phyloP scores from a whole-genome alignment of 2,329 filamentous ascomycete species.

The Scedosporium minutisporum region DNA sequence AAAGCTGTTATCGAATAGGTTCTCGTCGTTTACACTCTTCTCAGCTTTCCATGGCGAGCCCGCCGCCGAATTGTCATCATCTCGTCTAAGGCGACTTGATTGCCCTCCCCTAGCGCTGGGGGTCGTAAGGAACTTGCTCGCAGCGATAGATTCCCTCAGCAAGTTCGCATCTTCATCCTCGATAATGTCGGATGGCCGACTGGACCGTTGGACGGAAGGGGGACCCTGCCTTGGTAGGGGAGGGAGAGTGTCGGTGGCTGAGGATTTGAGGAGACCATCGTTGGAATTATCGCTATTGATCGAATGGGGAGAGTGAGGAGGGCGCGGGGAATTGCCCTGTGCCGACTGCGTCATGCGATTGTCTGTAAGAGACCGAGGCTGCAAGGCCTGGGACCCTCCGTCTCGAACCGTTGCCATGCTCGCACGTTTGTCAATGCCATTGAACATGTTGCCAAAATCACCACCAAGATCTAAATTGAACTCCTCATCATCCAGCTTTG shows the following conservation, averaged over 20 bases:
- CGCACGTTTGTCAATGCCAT: slow-evolving; percentile 44
- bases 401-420: slow-evolving; percentile 28
- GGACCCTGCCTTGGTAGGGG: slow-evolving; percentile 16
- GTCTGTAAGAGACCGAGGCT: slow-evolving; percentile 34
- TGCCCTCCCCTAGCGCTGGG: slow-evolving; percentile 5
- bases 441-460: slow-evolving; percentile 48
- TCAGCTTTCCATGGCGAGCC: slow-evolving; percentile 18
- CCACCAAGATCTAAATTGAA: slow-evolving; percentile 44
- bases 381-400: slow-evolving; percentile 19
- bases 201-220: slow-evolving; percentile 10
- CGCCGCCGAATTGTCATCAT: slow-evolving; percentile 29
- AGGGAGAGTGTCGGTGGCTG: slow-evolving; percentile 23
- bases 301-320: slow-evolving; percentile 34
- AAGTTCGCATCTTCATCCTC: slow-evolving; percentile 46
- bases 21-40: slow-evolving; percentile 36
- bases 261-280: slow-evolving; percentile 36
- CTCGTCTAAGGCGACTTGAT: slow-evolving; percentile 24
- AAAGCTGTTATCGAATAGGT: slow-evolving; percentile 42
- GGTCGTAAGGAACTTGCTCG: slow-evolving; percentile 33
- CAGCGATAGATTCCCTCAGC: slow-evolving; percentile 41
- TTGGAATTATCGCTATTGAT: slow-evolving; percentile 42
- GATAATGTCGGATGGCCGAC: slow-evolving; percentile 25
- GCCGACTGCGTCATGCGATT: slow-evolving; percentile 32
- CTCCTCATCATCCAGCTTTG: slow-evolving; percentile 32
- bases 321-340: slow-evolving; percentile 28